These are phyloP conservation scores for Malassezia globosa DNA, from an alignment of 1,284 basidiomycete species.

Conservation along the genomic window DNA sequence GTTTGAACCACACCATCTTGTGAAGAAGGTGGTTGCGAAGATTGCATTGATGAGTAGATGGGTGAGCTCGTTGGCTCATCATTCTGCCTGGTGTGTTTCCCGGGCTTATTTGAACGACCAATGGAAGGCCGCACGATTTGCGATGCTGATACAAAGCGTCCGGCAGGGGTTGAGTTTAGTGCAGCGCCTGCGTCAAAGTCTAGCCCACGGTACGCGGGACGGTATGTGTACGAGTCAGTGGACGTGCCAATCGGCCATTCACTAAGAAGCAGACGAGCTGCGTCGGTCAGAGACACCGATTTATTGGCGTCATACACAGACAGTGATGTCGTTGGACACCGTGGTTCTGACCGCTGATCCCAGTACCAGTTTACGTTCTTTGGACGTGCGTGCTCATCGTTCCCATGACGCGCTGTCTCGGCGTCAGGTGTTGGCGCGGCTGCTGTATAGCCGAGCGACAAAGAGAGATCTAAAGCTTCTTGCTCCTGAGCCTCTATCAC, in stretches of 20 bases:
- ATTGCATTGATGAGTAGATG: background rate
- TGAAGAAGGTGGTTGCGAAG: background rate
- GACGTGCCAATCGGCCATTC: constrained; percentile 9
- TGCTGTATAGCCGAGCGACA: background rate
- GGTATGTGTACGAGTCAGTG: constrained; percentile 1
- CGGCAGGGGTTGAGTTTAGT: background rate
- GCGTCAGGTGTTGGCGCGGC: background rate
- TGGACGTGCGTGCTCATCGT: no score
- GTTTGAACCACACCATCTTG: constrained; percentile 4
- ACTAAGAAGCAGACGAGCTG: constrained; percentile 7
- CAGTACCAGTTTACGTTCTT: constrained; percentile 13
- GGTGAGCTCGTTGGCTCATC: background rate
- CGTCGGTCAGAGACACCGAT: background rate
- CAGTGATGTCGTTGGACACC: background rate
- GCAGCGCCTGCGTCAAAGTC: background rate
- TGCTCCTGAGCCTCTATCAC: background rate
- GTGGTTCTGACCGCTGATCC: background rate
- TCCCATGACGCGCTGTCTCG: background rate
- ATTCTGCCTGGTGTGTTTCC: no score
- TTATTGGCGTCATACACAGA: background rate
- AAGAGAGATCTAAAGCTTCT: constrained; percentile 7
- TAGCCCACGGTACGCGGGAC: constrained; percentile 4
- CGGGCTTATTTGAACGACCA: no score
- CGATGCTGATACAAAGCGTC: background rate
- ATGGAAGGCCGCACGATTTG: background rate